These are phyloP conservation scores for Pseudonectria foliicola DNA, from an alignment of 2,329 filamentous ascomycete species.

Conservation along the genomic window DNA sequence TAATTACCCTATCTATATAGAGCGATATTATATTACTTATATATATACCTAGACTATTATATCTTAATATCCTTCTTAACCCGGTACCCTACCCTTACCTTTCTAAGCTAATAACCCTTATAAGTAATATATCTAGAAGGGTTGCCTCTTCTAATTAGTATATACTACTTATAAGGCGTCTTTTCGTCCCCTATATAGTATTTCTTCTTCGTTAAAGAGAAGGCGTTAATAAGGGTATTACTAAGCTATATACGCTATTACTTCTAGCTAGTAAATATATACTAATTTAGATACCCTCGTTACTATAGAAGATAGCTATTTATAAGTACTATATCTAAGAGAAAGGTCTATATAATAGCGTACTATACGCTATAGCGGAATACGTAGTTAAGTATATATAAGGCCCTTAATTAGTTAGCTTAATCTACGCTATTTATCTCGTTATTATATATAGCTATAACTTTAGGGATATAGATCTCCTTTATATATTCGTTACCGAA, in stretches of 20 bases:
- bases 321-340: slow-evolving; percentile 6
- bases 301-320: slow-evolving; percentile 7
- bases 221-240: slow-evolving; percentile 2
- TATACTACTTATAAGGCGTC: slow-evolving; percentile 6
- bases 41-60: background rate
- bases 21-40: slow-evolving; percentile 2
- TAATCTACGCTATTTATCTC: slow-evolving; percentile 8
- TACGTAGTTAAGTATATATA: slow-evolving; percentile 2
- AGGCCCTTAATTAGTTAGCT: slow-evolving; percentile 5
- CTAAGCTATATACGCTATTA: slow-evolving; percentile 3
- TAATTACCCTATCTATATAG: slow-evolving; percentile 2
- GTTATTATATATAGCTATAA: slow-evolving; percentile 6
- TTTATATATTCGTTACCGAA: slow-evolving; percentile 7
- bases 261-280: background rate
- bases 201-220: background rate
- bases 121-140: slow-evolving; percentile 2
- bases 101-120: slow-evolving; percentile 1
- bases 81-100: too few relatives aligned
- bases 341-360: slow-evolving; percentile 10
- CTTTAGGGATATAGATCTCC: slow-evolving; percentile 1
- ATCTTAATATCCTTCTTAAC: slow-evolving; percentile 1
- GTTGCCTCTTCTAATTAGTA: slow-evolving; percentile 4
- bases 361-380: slow-evolving; percentile 6
- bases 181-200: slow-evolving; percentile 3
- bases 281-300: background rate